These are phyloP conservation scores for Dactylellina sp. DNA, from an alignment of 2,329 filamentous ascomycete species.

Conservation along the genomic window DNA sequence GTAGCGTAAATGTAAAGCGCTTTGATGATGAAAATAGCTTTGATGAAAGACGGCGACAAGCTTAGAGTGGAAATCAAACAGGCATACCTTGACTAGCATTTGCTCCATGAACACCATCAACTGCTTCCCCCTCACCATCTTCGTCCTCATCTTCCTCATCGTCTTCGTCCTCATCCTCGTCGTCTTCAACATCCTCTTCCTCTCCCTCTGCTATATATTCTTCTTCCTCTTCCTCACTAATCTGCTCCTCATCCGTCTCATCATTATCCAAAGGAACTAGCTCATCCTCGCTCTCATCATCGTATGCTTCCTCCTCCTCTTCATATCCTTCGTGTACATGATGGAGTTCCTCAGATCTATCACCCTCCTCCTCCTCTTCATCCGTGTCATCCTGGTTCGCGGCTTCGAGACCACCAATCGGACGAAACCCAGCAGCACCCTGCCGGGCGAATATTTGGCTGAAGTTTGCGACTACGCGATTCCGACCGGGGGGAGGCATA, in stretches of 20 bases:
- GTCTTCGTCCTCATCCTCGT: constrained; percentile 23
- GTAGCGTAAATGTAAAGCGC: background rate
- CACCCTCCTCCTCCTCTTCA: constrained; percentile 20
- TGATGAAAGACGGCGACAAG: background rate
- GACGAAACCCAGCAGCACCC: constrained; percentile 46
- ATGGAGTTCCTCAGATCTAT: constrained; percentile 16
- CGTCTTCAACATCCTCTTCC: constrained; percentile 10
- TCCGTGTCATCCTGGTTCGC: constrained; percentile 34
- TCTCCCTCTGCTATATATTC: too few relatives aligned
- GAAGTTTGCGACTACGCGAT: constrained; percentile 50
- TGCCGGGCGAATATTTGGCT: constrained; percentile 44
- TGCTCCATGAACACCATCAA: constrained; percentile 20
- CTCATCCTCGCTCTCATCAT: constrained; percentile 44
- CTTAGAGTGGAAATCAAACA: background rate
- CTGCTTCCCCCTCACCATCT: constrained; percentile 17
- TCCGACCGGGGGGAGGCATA: constrained; percentile 16
- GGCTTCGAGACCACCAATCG: constrained; percentile 49
- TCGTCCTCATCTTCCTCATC: constrained; percentile 28
- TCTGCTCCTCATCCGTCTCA: constrained; percentile 47
- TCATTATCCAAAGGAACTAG: constrained; percentile 41
- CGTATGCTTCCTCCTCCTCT: constrained; percentile 30
- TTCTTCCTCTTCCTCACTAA: constrained; percentile 8
- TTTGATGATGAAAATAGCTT: background rate
- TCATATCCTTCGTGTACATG: constrained; percentile 11
- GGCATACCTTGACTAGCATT: constrained; percentile 35